phyloP scores from a whole-genome alignment of 2,329 filamentous ascomycete species.

The Madurella mycetomatis region DNA sequence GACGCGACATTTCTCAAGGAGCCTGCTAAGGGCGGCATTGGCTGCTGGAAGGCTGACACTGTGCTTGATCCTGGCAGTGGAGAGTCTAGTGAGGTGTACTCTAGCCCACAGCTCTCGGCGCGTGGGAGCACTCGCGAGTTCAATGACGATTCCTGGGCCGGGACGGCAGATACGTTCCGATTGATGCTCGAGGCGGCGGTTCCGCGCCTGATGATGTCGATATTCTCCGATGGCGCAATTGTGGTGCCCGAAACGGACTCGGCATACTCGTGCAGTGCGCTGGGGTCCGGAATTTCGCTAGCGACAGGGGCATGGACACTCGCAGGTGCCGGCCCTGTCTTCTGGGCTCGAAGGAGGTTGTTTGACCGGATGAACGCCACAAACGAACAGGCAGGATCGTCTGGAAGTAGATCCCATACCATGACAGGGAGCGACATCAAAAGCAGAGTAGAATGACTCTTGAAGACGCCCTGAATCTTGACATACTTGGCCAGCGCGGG shows the following conservation, averaged over 20 bases:
- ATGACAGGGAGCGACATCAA: conserved; percentile 55
- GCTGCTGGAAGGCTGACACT: conserved; percentile 1
- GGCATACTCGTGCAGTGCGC: conserved; percentile 18
- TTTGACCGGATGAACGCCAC: conserved; percentile 57
- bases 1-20: conserved; percentile 16
- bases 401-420: conserved; percentile 56
- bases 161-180: conserved; percentile 5
- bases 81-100: background rate
- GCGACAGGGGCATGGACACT: conserved; percentile 22
- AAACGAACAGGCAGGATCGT: conserved; percentile 54
- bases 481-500: conserved; percentile 56
- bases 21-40: background rate
- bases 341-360: conserved; percentile 38
- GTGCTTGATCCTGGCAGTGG: background rate
- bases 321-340: background rate
- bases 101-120: background rate
- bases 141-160: background rate
- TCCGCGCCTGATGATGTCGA: background rate
- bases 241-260: conserved; percentile 31
- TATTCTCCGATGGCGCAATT: conserved; percentile 24
- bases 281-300: conserved; percentile 3
- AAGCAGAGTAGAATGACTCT: conserved; percentile 56
- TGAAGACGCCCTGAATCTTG: conserved; percentile 58
- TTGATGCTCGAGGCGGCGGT: background rate
- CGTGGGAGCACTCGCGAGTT: conserved; percentile 6